Conservation (phyloP, 2,329 filamentous ascomycete genomes). For the Aspergillus tamarii region DNA sequence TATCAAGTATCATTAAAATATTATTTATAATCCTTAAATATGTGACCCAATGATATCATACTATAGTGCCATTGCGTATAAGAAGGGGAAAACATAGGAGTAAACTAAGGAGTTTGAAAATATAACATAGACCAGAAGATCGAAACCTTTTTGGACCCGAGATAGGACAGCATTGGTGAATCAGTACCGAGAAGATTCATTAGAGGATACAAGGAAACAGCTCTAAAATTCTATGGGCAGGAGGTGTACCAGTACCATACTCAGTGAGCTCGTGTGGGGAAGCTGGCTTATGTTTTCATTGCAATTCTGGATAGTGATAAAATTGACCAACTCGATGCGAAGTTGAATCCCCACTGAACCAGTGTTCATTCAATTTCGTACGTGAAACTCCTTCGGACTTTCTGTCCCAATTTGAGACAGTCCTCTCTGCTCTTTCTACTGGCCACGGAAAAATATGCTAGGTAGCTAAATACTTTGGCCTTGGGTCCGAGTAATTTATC, state of each 20-base stretch:
- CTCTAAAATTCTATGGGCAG: not conserved
- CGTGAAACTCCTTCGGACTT: conserved; percentile 7
- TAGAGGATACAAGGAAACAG: not conserved
- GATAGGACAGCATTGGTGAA: not conserved
- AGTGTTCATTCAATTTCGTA: conserved; percentile 8
- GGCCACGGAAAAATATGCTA: conserved; percentile 3
- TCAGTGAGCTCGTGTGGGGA: not conserved
- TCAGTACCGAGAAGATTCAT: not conserved
- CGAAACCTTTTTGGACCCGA: not conserved
- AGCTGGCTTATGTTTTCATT: not conserved
- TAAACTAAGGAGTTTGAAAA: not conserved
- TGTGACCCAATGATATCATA: not conserved
- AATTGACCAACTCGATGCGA: not conserved
- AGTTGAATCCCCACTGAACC: not conserved
- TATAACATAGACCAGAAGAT: not conserved
- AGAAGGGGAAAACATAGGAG: not conserved
- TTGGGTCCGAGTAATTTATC: conserved; percentile 7
- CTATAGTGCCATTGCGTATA: not conserved
- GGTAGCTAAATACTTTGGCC: conserved; percentile 6
- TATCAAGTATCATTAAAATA: not conserved
- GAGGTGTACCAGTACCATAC: not conserved
- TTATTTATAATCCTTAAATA: not conserved
- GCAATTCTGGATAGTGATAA: not conserved
- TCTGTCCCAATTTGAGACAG: conserved; percentile 3
- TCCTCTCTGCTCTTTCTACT: conserved; percentile 5